These are phyloP conservation scores for Santalum album DNA, from an alignment of 164 flowering plant species.

Conservation along the genomic window DNA sequence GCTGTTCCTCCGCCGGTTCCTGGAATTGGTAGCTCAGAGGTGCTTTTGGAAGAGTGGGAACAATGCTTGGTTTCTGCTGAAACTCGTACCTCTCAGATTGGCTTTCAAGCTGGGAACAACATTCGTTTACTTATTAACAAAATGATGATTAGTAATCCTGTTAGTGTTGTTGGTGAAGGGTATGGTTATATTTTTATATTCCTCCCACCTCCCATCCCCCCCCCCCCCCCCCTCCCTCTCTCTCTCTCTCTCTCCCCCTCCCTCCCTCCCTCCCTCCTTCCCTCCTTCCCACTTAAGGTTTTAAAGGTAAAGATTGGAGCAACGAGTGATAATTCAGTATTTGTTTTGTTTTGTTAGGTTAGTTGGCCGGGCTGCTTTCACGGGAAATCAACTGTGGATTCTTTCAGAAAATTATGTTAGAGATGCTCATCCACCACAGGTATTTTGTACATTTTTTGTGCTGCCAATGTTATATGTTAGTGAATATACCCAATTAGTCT, in stretches of 20 bases:
- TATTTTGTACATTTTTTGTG: constrained; percentile 10
- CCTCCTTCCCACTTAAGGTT: neutral
- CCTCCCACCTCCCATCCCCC: neutral
- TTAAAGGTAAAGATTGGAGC: neutral
- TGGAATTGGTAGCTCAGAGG: constrained; percentile 24
- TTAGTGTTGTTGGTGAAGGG: constrained; percentile 82
- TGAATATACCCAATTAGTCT: no score
- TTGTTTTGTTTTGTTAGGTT: constrained; percentile 29
- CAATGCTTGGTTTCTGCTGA: constrained; percentile 22
- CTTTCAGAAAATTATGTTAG: constrained; percentile 24
- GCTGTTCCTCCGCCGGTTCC: constrained; percentile 14
- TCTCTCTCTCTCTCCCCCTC: neutral
- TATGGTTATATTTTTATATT: constrained; percentile 16
- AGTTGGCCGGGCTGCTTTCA: constrained; percentile 67
- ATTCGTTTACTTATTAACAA: constrained; percentile 37
- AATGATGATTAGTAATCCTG: constrained; percentile 57
- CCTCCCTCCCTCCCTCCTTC: neutral
- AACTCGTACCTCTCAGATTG: constrained; percentile 18
- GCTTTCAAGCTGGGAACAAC: constrained; percentile 22
- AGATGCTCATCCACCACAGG: constrained; percentile 42
- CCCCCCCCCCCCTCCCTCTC: neutral
- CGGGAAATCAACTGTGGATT: constrained; percentile 61
- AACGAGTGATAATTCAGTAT: neutral
- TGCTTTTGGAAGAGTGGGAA: constrained; percentile 34
- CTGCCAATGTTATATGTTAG: no score